Evolutionary conservation across 768 basidiomycete genomes (phyloP).

Genomic region (Boletus fagicola): DNA sequence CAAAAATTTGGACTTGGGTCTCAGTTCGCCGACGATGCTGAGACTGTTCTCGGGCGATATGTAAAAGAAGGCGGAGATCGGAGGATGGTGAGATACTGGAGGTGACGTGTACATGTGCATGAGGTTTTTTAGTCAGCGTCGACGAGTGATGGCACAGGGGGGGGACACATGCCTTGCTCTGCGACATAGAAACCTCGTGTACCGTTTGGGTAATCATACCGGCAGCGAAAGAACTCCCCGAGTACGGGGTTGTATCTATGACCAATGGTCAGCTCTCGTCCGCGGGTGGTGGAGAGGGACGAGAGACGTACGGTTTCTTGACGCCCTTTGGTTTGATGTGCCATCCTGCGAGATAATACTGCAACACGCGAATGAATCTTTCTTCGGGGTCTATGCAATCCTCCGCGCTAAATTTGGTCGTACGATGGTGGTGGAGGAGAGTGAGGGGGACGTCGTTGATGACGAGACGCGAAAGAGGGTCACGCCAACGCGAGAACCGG

Average conservation of each 20-base stretch:
- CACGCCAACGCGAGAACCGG: background rate
- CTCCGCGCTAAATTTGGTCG: slow-evolving; percentile 58
- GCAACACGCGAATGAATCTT: slow-evolving; percentile 85
- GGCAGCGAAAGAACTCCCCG: slow-evolving; percentile 96
- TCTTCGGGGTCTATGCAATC: slow-evolving; percentile 81
- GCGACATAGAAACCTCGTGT: slow-evolving; percentile 96
- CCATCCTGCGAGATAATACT: slow-evolving; percentile 98
- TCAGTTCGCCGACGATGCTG: slow-evolving; percentile 85
- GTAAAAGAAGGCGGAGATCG: slow-evolving; percentile 94
- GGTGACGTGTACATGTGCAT: background rate
- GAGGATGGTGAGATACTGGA: slow-evolving; percentile 93
- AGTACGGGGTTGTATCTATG: slow-evolving; percentile 92
- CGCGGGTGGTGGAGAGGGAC: background rate
- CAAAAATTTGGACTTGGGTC: slow-evolving; percentile 94
- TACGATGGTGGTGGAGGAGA: slow-evolving; percentile 1
- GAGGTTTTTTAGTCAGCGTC: slow-evolving; percentile 4
- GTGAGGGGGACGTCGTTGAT: background rate
- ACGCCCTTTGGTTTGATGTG: slow-evolving; percentile 99
- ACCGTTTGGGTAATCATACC: slow-evolving; percentile 88
- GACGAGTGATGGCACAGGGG: background rate
- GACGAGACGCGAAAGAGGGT: background rate
- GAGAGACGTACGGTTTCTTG: slow-evolving; percentile 85
- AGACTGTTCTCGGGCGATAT: slow-evolving; percentile 88
- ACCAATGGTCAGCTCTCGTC: slow-evolving; percentile 7
- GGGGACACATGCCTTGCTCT: slow-evolving; percentile 70